Base-by-base conservation (phyloP, 139 green algal species). In the Tetradesmus lagerheimii region DNA sequence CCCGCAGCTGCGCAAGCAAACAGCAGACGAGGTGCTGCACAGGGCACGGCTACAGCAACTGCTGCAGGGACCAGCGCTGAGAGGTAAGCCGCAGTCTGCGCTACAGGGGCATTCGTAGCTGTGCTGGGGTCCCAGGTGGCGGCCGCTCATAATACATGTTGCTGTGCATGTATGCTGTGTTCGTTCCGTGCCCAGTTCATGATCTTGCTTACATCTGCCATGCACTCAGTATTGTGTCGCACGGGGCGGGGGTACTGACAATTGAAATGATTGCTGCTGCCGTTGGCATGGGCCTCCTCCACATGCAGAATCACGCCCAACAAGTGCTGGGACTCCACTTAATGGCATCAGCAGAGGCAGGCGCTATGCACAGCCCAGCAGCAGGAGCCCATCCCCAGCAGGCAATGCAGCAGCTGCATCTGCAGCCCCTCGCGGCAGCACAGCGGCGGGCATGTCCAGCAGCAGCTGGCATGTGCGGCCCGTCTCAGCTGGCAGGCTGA, bases 321-420 rank as follows among this genome's bases (percentile, higher is more conserved):
- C 57, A n/a, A 71, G 57, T 31, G 57, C 57, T 31, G 57, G 57
- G 8, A 71, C 57, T 8, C 57, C 57, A n/a, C 57, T 71, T 23
- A 71, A 20, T 6, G 20, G 57, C 57, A 8, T 71, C 57, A 71
- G 41, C 79, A 85, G 50, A 27, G 53, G 41, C 41, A 29, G 41
- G 27, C 16, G 39, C 79, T 67, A 50, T 8, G 34, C 79, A 67
- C 18, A 18, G 6, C 31, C 31, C 74, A 80, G 74, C 74, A 80
- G 74, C 74, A 80, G 31, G 34, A 80, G 74, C 74, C 53, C 79
- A 67, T 66, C 79, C 67, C n/a, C 43, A 85, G 79, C n/a, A 37
- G 41, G 79, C 18, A 16, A 29, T 8, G 50, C 34, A 31, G 27
- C 79, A 9, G 37, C 18, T 14, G 6, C 77, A 83, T 27, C 77